These are phyloP conservation scores for Colletotrichum spinosum DNA, from an alignment of 2,329 filamentous ascomycete genomes.

Conservation along the genomic window DNA sequence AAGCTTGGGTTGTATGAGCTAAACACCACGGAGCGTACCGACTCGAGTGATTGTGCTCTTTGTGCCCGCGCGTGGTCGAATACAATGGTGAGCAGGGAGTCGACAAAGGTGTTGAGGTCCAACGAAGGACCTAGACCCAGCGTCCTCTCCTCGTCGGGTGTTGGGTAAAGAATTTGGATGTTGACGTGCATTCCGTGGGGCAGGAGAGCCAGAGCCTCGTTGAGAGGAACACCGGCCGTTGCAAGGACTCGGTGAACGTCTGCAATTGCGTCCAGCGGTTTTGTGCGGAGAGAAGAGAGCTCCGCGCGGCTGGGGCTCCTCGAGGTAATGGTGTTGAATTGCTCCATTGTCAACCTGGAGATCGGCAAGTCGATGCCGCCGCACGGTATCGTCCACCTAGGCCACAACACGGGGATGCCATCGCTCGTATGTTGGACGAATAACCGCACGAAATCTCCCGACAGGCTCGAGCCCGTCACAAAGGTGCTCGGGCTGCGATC, in stretches of 20 bases:
- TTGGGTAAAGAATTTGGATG: constrained; percentile 91
- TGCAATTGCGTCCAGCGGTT: constrained; percentile 67
- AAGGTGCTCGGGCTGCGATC: constrained; percentile 87
- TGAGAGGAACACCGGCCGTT: constrained; percentile 81
- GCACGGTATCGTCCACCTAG: constrained; percentile 82
- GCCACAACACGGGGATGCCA: constrained; percentile 87
- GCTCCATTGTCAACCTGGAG: constrained; percentile 78
- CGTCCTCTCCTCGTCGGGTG: constrained; percentile 75
- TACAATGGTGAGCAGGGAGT: constrained; percentile 84
- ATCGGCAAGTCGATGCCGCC: constrained; percentile 85
- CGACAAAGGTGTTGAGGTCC: constrained; percentile 89
- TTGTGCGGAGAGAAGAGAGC: constrained; percentile 55
- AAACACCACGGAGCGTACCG: constrained; percentile 89
- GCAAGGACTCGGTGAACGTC: constrained; percentile 79
- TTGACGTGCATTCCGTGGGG: constrained; percentile 88
- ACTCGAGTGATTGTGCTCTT: constrained; percentile 73
- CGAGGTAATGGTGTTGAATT: constrained; percentile 71
- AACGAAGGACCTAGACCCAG: constrained; percentile 78
- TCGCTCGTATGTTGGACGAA: constrained; percentile 94
- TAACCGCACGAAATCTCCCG: constrained; percentile 92
- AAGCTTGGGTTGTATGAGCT: constrained; percentile 91
- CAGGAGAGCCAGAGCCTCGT: constrained; percentile 79
- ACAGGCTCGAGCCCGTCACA: constrained; percentile 93
- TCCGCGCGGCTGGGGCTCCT: constrained; percentile 55
- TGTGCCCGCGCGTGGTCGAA: constrained; percentile 88